These are phyloP conservation scores for Trametes hirsuta DNA, from an alignment of 1,284 basidiomycete species.

Conservation along the genomic window DNA sequence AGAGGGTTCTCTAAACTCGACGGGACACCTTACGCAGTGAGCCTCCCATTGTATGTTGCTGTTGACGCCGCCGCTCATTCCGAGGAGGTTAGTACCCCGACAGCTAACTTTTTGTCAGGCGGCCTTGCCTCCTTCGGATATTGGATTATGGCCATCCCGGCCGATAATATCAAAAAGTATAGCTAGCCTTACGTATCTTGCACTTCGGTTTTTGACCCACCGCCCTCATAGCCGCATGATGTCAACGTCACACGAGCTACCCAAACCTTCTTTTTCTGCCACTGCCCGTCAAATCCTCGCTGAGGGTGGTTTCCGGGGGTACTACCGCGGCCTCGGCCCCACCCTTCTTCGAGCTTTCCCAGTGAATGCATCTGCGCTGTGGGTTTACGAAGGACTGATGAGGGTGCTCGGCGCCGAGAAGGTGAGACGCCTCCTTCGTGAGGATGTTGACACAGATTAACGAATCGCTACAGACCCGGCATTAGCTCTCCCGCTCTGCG, in stretches of 20 bases:
- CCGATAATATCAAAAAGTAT: constrained; percentile 81
- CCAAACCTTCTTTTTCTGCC: constrained; percentile 49
- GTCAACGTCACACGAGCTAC: constrained; percentile 48
- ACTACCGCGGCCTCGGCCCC: constrained; percentile 64
- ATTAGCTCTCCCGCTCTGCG: constrained; percentile 1
- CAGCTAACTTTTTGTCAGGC: constrained; percentile 72
- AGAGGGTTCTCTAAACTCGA: constrained; percentile 52
- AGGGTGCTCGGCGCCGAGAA: constrained; percentile 66
- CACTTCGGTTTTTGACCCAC: not conserved
- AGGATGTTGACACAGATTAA: not conserved
- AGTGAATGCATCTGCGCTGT: constrained; percentile 70
- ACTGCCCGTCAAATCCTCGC: constrained; percentile 54
- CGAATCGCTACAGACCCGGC: constrained; percentile 8
- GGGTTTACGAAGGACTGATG: constrained; percentile 74
- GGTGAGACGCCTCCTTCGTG: constrained; percentile 36
- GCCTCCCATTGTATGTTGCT: not conserved
- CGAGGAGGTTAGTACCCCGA: constrained; percentile 58
- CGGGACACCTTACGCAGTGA: constrained; percentile 59
- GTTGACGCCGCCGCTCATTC: not conserved
- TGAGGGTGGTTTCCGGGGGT: constrained; percentile 57
- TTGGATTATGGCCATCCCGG: constrained; percentile 74
- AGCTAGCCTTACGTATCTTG: constrained; percentile 5
- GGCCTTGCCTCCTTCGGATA: constrained; percentile 65
- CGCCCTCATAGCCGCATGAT: constrained; percentile 59
- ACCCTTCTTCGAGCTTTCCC: constrained; percentile 72